Evolutionary conservation across 2,329 filamentous ascomycete genomes (phyloP).

Genomic region (Dissoconium aciculare): DNA sequence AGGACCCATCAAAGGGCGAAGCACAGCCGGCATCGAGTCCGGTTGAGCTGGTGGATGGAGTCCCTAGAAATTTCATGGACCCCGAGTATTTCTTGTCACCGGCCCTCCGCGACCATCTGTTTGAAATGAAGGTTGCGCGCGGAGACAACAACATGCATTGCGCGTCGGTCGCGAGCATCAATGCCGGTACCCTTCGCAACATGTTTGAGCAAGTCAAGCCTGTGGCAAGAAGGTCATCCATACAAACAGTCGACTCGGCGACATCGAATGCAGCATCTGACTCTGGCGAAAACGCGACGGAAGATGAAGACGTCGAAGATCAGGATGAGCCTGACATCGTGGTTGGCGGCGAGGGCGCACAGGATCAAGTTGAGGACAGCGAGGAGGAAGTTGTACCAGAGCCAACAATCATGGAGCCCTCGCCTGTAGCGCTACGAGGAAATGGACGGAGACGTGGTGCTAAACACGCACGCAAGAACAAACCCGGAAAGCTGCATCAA

Average conservation of each 20-base stretch:
- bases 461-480: slow-evolving; percentile 3
- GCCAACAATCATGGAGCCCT: slow-evolving; percentile 6
- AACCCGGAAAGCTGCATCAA: neutral
- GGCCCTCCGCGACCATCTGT: slow-evolving; percentile 50
- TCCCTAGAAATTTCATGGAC: slow-evolving; percentile 18
- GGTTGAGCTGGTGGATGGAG: slow-evolving; percentile 6
- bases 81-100: slow-evolving; percentile 38
- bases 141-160: slow-evolving; percentile 43
- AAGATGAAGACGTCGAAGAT: slow-evolving; percentile 13
- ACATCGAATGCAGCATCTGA: slow-evolving; percentile 15
- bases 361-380: slow-evolving; percentile 9
- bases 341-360: slow-evolving; percentile 9
- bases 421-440: neutral
- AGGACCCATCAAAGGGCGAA: slow-evolving; percentile 22
- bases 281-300: slow-evolving; percentile 9
- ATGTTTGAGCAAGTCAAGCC: slow-evolving; percentile 21
- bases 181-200: slow-evolving; percentile 9
- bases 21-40: neutral
- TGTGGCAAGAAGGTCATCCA: no score
- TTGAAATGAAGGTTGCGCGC: slow-evolving; percentile 55
- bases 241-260: slow-evolving; percentile 11
- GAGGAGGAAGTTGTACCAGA: slow-evolving; percentile 9
- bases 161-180: slow-evolving; percentile 31
- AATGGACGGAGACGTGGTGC: neutral
- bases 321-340: slow-evolving; percentile 15